Evolutionary conservation across 371 early-diverging fungal genomes (phyloP), one percentile per base, ranked within the genome.

Genomic region (Dichotomocladium elegans): DNA sequence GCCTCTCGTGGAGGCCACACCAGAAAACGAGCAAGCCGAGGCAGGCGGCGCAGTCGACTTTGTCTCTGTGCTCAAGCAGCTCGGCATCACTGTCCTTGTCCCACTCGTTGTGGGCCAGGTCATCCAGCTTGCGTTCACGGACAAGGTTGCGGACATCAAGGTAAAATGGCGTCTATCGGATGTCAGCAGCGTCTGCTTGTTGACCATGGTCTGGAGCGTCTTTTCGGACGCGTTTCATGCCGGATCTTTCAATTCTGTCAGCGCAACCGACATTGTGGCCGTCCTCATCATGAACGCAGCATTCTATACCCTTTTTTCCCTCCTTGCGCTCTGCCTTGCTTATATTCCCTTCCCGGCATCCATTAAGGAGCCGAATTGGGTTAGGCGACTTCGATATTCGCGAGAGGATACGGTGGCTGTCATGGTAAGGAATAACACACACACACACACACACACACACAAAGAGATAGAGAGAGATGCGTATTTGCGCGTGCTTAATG

Each of bases 191-290:
- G 47, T 74, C 15, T 68, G 82, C 58, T 66, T 90, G 1, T 60
- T 90, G 57, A 70, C 84, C 40, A 76, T 90, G 52, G 88, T 90
- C 10, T 88, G 86, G 86, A 78, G 80, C 21, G 84, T 87, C 7
- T 90, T 88, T 55, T 84, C 85, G 52, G 87, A 90, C 63, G 84
- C 88, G 1, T 83, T 89, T 37, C 50, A 79, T 48, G 67, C 81
- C 30, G 63, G 82, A 14, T 79, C 83, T 1, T 81, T 77, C 47
- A 52, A 73, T 1, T 58, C 71, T 14, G 74, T 84, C 10, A 60
- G 68, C 6, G 70, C 83, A 1, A 79, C 73, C 4, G 82, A 80
- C 47, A 69, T 86, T 35, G 63, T 82, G 34, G 79, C 81, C 10
- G 67, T 87, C 15, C 77, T 79, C 22, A 63, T 79, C 11, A 61